phyloP scores from a whole-genome alignment of 768 basidiomycete species.

The Inosperma sp. region DNA sequence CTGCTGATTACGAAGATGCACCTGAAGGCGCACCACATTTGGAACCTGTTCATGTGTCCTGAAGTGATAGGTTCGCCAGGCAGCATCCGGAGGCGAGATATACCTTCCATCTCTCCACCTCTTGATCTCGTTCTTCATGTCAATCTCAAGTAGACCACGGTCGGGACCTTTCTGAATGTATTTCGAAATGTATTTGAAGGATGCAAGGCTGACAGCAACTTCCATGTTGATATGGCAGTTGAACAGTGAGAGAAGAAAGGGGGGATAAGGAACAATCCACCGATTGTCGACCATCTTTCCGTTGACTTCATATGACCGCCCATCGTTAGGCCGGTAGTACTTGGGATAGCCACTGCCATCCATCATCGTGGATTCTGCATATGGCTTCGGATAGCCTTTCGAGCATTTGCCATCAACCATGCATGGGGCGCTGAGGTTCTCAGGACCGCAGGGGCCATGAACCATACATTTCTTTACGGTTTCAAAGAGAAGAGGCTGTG shows the following conservation, averaged over 20 bases:
- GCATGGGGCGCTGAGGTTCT: conserved; percentile 33
- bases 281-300: conserved; percentile 30
- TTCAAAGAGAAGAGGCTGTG: conserved; percentile 37
- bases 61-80: conserved; percentile 33
- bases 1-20: conserved; percentile 35
- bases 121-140: conserved; percentile 35
- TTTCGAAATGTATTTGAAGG: conserved; percentile 45
- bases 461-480: conserved; percentile 40
- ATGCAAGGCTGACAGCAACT: conserved; percentile 30
- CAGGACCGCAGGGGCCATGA: conserved; percentile 44
- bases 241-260: conserved; percentile 31
- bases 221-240: conserved; percentile 51
- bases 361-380: conserved; percentile 30
- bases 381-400: conserved; percentile 43
- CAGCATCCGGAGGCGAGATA: conserved; percentile 30
- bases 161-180: conserved; percentile 49
- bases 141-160: conserved; percentile 28
- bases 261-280: conserved; percentile 41
- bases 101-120: conserved; percentile 37
- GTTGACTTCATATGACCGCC: conserved; percentile 20
- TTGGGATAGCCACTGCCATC: conserved; percentile 39
- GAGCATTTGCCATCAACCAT: conserved; percentile 39
- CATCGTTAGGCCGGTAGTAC: conserved; percentile 36
- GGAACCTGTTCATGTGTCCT: conserved; percentile 34
- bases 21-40: conserved; percentile 35